A percentile compares a stretch with the other conserved stretches of the same genome.
Conservation (phyloP, 108 stramenopile species). For the Pseudonitzschia pungens region DNA sequence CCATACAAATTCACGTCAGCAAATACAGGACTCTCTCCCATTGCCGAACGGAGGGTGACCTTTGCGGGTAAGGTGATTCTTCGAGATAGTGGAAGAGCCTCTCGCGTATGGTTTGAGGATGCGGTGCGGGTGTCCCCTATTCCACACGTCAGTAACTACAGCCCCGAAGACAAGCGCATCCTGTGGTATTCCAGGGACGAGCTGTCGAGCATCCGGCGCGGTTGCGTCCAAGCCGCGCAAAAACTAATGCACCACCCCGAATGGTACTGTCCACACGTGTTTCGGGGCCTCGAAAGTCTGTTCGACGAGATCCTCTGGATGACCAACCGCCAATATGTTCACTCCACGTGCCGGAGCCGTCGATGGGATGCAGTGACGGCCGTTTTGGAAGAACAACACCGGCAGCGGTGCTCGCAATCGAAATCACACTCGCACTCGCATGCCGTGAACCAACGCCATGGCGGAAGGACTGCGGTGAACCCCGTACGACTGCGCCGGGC, state of each 20-base stretch:
- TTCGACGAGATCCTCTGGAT: not conserved
- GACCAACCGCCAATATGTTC: no score
- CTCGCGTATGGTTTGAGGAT: no score
- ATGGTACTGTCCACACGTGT: not conserved
- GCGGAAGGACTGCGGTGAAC: not conserved
- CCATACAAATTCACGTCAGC: no score
- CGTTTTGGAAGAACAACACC: not conserved
- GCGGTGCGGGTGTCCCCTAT: no score
- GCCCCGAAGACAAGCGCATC: not conserved
- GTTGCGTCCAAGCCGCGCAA: not conserved
- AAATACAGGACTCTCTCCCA: not conserved
- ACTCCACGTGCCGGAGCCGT: not conserved
- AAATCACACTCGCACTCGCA: not conserved
- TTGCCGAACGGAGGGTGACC: slow-evolving; percentile 1
- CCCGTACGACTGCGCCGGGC: not conserved
- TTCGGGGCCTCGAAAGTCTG: slow-evolving; percentile 2
- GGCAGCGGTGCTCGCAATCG: not conserved
- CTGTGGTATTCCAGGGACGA: not conserved
- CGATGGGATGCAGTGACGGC: not conserved
- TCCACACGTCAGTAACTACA: not conserved
- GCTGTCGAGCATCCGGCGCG: not conserved
- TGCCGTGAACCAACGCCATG: not conserved
- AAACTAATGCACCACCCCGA: no score
- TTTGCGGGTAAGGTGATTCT: not conserved
- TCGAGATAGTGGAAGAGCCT: not conserved